Conservation (phyloP, 768 basidiomycete species). For the Russula foetens region DNA sequence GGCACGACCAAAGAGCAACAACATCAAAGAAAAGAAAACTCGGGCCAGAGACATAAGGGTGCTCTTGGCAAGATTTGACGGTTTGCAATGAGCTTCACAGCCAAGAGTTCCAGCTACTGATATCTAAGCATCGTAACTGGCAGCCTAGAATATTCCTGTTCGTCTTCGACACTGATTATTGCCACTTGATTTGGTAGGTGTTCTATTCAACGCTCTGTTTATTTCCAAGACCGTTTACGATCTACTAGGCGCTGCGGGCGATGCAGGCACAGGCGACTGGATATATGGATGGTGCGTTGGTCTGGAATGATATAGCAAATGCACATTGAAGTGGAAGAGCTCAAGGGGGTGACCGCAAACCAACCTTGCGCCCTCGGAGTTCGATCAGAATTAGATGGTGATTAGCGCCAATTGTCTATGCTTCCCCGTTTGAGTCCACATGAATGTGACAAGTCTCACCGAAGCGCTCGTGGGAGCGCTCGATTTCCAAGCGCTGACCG, state of each 20-base stretch:
- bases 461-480: background rate
- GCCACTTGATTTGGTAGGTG: background rate
- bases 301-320: background rate
- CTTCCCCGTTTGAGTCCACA: background rate
- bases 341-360: background rate
- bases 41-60: too few species aligned
- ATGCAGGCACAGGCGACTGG: background rate
- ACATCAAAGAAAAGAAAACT: background rate
- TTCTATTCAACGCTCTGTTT: background rate
- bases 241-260: background rate
- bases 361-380: slow-evolving; percentile 1
- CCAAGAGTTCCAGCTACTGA: background rate
- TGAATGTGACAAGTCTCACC: background rate
- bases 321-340: background rate
- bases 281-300: background rate
- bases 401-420: background rate
- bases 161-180: background rate
- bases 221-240: background rate
- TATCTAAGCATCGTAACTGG: background rate
- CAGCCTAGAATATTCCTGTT: background rate
- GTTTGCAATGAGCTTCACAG: background rate
- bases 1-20: background rate
- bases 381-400: slow-evolving; percentile 8
- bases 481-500: background rate
- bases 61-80: background rate